phyloP scores from a whole-genome alignment of 1,284 basidiomycete genomes.

The Cryptococcus sp. region DNA sequence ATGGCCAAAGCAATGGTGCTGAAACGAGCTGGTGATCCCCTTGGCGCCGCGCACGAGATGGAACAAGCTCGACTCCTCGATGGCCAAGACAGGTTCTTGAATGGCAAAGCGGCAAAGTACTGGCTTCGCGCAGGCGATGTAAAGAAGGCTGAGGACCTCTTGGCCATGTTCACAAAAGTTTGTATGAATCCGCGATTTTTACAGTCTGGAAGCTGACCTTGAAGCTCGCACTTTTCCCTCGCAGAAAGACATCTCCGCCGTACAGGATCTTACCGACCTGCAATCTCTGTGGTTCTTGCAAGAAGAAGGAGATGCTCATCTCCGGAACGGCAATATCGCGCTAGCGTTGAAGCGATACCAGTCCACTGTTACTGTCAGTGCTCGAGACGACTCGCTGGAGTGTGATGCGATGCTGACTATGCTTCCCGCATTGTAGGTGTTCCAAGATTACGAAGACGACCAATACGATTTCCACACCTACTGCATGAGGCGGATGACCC shows the following conservation, averaged over 20 bases:
- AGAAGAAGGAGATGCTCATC: constrained; percentile 77
- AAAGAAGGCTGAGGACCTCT: constrained; percentile 69
- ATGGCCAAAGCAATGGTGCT: constrained; percentile 80
- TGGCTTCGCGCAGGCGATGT: constrained; percentile 76
- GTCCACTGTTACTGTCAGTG: constrained; percentile 68
- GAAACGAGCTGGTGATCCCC: constrained; percentile 81
- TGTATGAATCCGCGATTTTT: background rate
- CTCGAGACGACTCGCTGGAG: background rate
- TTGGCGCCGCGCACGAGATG: constrained; percentile 73
- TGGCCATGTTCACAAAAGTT: constrained; percentile 88
- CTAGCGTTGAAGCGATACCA: constrained; percentile 86
- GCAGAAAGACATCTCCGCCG: constrained; percentile 79
- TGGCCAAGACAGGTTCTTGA: constrained; percentile 93
- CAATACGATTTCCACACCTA: constrained; percentile 99
- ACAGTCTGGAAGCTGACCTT: background rate
- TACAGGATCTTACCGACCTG: constrained; percentile 90
- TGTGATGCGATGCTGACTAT: background rate
- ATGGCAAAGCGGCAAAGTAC: constrained; percentile 93
- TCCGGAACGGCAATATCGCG: constrained; percentile 67
- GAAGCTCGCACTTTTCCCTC: background rate
- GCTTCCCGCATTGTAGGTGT: constrained; percentile 59
- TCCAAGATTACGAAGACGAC: constrained; percentile 89
- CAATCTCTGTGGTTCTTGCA: constrained; percentile 86
- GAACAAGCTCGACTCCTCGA: constrained; percentile 85
- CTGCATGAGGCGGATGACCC: constrained; percentile 83